Conservation (phyloP, 1,284 basidiomycete species). For the Fistulina hepatica region DNA sequence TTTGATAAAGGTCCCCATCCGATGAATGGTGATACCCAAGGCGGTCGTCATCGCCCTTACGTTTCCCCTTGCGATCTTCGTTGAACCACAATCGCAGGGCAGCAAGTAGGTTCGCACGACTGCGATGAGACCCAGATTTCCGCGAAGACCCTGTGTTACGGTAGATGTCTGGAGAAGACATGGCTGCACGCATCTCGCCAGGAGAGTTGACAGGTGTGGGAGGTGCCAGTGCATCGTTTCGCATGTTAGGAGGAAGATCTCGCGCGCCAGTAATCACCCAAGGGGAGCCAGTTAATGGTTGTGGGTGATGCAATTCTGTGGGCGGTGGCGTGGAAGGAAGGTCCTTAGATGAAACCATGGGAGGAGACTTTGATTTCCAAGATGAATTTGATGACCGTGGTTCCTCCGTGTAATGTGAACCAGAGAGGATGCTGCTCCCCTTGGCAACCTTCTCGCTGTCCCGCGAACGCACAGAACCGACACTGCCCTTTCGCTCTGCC, state of each 20-base stretch:
- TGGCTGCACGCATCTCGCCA: conserved; percentile 34
- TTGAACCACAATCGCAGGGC: conserved; percentile 74
- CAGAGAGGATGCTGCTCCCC: conserved; percentile 28
- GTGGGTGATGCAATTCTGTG: conserved; percentile 30
- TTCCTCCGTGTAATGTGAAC: conserved; percentile 31
- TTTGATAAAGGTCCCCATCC: conserved; percentile 17
- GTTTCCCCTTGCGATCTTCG: conserved; percentile 69
- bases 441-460: no score
- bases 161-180: conserved; percentile 49
- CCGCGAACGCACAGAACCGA: conserved; percentile 30
- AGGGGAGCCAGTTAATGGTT: conserved; percentile 46
- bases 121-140: conserved; percentile 24
- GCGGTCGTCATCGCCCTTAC: conserved; percentile 34
- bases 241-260: conserved; percentile 25
- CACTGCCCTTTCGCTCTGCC: conserved; percentile 28
- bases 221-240: conserved; percentile 24
- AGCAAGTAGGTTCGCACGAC: conserved; percentile 59
- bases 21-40: conserved; percentile 20
- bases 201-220: conserved; percentile 45
- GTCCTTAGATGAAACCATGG: conserved; percentile 43
- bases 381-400: conserved; percentile 52
- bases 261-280: conserved; percentile 52
- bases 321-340: conserved; percentile 41
- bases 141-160: conserved; percentile 25
- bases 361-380: conserved; percentile 60